These are phyloP conservation scores for Colletotrichum caudatum DNA, from an alignment of 2,329 filamentous ascomycete genomes.

Conservation along the genomic window DNA sequence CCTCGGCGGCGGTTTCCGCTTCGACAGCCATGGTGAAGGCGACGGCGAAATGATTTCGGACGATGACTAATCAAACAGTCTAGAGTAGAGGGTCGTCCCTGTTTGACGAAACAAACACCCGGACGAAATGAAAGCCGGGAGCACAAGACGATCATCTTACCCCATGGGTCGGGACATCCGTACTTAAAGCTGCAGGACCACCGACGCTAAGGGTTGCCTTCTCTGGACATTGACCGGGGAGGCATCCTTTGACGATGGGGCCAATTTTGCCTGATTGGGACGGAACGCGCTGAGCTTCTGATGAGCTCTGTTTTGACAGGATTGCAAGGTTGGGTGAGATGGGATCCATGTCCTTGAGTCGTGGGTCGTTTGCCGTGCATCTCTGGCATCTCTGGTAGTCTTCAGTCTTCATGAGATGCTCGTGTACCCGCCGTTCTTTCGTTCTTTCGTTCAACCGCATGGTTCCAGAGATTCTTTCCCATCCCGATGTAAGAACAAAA, in stretches of 20 bases:
- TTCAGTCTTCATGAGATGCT: slow-evolving; percentile 2
- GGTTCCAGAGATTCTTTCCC: background rate
- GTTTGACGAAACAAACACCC: background rate
- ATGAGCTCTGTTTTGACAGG: slow-evolving; percentile 22
- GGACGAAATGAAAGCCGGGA: background rate
- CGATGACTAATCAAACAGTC: background rate
- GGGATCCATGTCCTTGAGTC: slow-evolving; percentile 29
- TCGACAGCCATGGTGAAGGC: slow-evolving; percentile 21
- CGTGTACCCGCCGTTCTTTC: background rate
- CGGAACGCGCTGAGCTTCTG: slow-evolving; percentile 33
- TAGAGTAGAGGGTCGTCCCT: background rate
- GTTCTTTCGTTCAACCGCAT: slow-evolving; percentile 2
- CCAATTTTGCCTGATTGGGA: slow-evolving; percentile 33
- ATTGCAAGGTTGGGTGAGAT: slow-evolving; percentile 23
- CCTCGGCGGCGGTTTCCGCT: slow-evolving; percentile 33
- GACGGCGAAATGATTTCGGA: background rate
- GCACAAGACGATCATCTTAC: background rate
- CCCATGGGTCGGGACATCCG: slow-evolving; percentile 1
- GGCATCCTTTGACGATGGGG: slow-evolving; percentile 22
- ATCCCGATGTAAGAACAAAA: background rate
- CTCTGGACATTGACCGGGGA: slow-evolving; percentile 18
- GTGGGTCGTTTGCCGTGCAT: slow-evolving; percentile 3
- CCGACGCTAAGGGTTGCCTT: slow-evolving; percentile 35
- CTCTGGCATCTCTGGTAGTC: slow-evolving; percentile 3
- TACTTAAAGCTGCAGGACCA: slow-evolving; percentile 32